These are phyloP conservation scores for Solanum phureja DNA, from an alignment of 257 asterid genomes.

Conservation along the genomic window DNA sequence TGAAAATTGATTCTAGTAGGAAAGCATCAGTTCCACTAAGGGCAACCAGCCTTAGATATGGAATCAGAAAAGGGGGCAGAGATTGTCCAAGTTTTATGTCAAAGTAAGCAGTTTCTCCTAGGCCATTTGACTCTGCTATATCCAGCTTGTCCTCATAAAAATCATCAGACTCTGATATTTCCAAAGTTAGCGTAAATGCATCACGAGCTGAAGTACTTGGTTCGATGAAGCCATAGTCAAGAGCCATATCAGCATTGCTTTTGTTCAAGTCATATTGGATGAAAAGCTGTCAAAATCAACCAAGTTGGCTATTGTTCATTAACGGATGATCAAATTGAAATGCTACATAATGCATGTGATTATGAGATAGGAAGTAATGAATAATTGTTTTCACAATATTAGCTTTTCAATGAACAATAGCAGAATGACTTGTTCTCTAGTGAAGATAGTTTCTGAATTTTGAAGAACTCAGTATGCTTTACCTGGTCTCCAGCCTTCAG, in stretches of 20 bases:
- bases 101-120: constrained; percentile 63
- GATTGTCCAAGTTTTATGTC: constrained; percentile 67
- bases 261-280: constrained; percentile 83
- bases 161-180: constrained; percentile 68
- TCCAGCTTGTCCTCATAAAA: constrained; percentile 76
- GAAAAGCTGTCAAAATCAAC: constrained; percentile 42
- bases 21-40: constrained; percentile 88
- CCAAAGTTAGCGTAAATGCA: constrained; percentile 73
- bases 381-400: not conserved
- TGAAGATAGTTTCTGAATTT: not conserved
- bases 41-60: constrained; percentile 67
- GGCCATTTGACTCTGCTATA: constrained; percentile 70
- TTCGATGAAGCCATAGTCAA: constrained; percentile 87
- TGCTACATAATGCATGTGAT: not conserved
- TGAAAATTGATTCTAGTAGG: constrained; percentile 79
- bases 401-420: not conserved
- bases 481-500: constrained; percentile 96
- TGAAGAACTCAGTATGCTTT: not conserved
- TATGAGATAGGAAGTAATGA: not conserved
- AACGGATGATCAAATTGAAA: not conserved
- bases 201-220: constrained; percentile 41
- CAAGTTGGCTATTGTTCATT: not conserved
- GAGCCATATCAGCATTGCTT: constrained; percentile 94
- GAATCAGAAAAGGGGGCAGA: constrained; percentile 67
- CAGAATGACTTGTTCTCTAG: not conserved